Base-by-base conservation (phyloP, 768 basidiomycete species). In the Mycena floridula region DNA sequence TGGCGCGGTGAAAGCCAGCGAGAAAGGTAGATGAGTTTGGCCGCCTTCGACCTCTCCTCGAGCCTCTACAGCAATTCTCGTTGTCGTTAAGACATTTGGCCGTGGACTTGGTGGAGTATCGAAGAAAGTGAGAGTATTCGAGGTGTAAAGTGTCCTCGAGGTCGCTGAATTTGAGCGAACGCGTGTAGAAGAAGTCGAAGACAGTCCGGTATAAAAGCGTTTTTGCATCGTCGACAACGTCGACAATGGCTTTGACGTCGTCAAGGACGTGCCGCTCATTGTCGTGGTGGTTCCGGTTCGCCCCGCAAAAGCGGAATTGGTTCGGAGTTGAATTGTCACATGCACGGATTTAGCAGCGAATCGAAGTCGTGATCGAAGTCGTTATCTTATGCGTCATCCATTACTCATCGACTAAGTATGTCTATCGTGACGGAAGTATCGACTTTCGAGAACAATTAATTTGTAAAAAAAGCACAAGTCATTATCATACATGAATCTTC, bases 141-240 rank as follows among this genome's bases (percentile, higher is more conserved):
- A 5, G 62, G 62, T 76, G 54, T 74, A 71, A 44, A 77, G 62
- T 15, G 66, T 61, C 20, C 76, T 66, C 1, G 69, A 47, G 8
- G 66, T 58, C 8, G 58, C 56, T 9, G 62, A 70, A 53, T 69
- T 73, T 6, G 76, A 74, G 50, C 73, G 70, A 35, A 65, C 64
- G 45, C 74, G 60, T 50, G 53, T 25, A 46, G 41, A 27, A 59
- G 50, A 7, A 61, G 59, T 40, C 70, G 70, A 30, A 68, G 68
- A 24, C 42, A 70, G 52, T 37, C 66, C 72, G 16, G 64, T 67
- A 51, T 67, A 74, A 35, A 79, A 59, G n/a, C 74, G 70, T 53
- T 76, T 79, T 50, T 72, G 72, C 21, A 76, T 66, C 21, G 69
- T 68, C 62, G 70, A 70, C 66, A 73, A 74, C 50, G 71, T 64